A percentile compares a stretch with the other conserved stretches of the same genome.
These are phyloP conservation scores for Vitis hybrid DNA, from an alignment of 177 flowering plant genomes.

Conservation along the genomic window DNA sequence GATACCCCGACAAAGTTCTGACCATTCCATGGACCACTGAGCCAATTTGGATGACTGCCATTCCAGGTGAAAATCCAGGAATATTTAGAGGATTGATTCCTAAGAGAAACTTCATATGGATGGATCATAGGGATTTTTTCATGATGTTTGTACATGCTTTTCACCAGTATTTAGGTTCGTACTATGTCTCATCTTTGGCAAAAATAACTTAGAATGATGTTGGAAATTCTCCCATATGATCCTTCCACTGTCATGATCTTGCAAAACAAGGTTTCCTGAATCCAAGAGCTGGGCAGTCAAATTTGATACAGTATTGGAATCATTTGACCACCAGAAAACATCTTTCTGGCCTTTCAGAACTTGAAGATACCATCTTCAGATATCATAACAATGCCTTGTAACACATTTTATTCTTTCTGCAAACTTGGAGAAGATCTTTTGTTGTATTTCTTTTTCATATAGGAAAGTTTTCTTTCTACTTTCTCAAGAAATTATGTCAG, in stretches of 20 bases:
- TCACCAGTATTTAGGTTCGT: constrained; percentile 8
- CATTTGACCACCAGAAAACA: constrained; percentile 31
- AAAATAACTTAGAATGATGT: constrained; percentile 15
- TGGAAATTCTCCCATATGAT: constrained; percentile 5
- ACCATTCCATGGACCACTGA: constrained; percentile 47
- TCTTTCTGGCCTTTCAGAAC: constrained; percentile 24
- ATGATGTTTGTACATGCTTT: constrained; percentile 14
- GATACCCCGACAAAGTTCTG: constrained; percentile 29
- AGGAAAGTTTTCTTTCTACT: no score
- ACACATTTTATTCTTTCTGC: no score
- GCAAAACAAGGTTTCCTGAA: constrained; percentile 26
- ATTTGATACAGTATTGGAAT: constrained; percentile 8
- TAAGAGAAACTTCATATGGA: constrained; percentile 25
- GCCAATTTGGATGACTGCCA: constrained; percentile 18
- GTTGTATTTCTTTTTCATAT: no score
- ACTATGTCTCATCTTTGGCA: constrained; percentile 21
- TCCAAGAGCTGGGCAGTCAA: constrained; percentile 20
- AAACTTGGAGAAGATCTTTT: no score
- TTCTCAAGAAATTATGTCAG: no score
- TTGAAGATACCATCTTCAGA: constrained; percentile 29
- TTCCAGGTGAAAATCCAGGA: constrained; percentile 25
- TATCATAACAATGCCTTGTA: constrained; percentile 21
- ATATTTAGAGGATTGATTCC: constrained; percentile 4
- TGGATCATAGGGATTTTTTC: constrained; percentile 27
- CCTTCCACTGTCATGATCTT: constrained; percentile 1